phyloP scores from a whole-genome alignment of 495 filamentous ascomycete species.

The Aspergillus incahuasiensis region DNA sequence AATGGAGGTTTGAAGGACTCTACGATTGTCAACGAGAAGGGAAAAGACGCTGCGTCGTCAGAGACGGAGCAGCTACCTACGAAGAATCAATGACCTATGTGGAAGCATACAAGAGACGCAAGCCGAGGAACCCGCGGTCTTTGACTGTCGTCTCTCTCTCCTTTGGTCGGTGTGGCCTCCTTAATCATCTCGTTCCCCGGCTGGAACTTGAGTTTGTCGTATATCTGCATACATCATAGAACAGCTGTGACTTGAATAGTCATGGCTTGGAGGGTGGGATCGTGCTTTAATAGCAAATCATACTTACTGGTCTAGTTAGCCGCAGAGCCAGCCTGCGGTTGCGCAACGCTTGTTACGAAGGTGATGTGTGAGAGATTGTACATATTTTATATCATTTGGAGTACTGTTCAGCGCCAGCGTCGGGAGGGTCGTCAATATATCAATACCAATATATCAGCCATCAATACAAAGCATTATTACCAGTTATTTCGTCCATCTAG shows the following conservation, averaged over 20 bases:
- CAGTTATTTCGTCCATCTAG: neutral
- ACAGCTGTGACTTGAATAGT: slow-evolving; percentile 1
- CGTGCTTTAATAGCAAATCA: slow-evolving; percentile 5
- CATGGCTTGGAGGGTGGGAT: neutral
- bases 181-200: slow-evolving; percentile 16
- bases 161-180: slow-evolving; percentile 1
- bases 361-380: slow-evolving; percentile 10
- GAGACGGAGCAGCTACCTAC: neutral
- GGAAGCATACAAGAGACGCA: neutral
- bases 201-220: slow-evolving; percentile 12
- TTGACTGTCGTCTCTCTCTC: neutral
- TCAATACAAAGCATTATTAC: too few species aligned
- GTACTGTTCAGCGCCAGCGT: slow-evolving; percentile 16
- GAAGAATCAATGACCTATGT: slow-evolving; percentile 3
- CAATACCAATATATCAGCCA: neutral
- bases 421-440: slow-evolving; percentile 9
- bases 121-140: neutral
- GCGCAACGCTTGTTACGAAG: slow-evolving; percentile 9
- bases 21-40: neutral
- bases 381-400: slow-evolving; percentile 10
- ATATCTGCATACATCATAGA: slow-evolving; percentile 12
- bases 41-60: neutral
- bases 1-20: slow-evolving; percentile 12
- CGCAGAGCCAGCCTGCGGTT: slow-evolving; percentile 9
- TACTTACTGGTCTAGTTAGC: neutral